Base-by-base conservation (phyloP, 805 yeast genomes). In the Candida nanaspora region DNA sequence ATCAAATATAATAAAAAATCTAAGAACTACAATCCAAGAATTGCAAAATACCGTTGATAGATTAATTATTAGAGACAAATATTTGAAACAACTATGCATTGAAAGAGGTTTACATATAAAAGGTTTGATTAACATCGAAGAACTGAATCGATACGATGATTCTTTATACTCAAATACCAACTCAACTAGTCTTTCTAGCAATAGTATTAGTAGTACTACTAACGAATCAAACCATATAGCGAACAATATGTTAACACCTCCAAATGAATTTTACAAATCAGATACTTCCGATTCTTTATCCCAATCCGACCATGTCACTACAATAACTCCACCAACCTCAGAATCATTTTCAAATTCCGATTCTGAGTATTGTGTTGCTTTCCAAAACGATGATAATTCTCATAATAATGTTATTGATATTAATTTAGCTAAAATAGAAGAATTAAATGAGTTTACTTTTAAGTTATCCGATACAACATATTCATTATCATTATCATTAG, bases 1-100 rank as follows among this genome's bases (percentile, higher is more conserved):
- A 41, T 61, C 72, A 14, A 64, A 61, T 36, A 63, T 66, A 36
- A 62, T 66, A 43, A 62, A 59, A 37, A 53, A 58, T 35, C 43
- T 67, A 16, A 54, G 59, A 29, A 52, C 56, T 9, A 62, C 53
- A 38, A 58, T 67, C 13, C 50, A 53, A 42, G 50, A 48, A n/a
- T 49, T 63, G 40, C 55, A 59, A 43, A 31, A 37, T 8, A 40
- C 50, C 31, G 66, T 63, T 5, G 57, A 60, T 40, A 38, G 38
- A 13, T 49, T 63, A 35, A 46, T 61, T 4, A 21, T 38, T n/a
- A 52, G 49, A 32, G 65, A 63, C 33, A 34, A 47, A 8, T 27
- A 42, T 13, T 39, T 63, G 33, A 55, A 49, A 41, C 28, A 41
- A 2, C 26, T 56, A n/a, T 57, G 62, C 35, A 28, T 22, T 4